phyloP scores from a whole-genome alignment of 2,329 filamentous ascomycete species.

The Penicillium capsulatum region DNA sequence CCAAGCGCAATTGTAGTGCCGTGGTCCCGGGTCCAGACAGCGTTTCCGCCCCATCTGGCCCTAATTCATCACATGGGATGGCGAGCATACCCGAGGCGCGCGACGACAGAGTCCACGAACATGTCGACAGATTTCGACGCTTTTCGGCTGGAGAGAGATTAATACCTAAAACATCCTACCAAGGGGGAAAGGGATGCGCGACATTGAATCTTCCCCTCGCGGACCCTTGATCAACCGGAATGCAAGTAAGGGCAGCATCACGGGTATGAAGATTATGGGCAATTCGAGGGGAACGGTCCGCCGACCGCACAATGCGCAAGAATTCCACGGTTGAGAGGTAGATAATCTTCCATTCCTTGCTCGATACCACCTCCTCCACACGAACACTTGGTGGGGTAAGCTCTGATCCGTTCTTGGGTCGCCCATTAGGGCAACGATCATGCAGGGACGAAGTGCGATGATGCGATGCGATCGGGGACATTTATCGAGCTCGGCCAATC shows the following conservation, averaged over 20 bases:
- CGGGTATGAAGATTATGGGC: constrained; percentile 11
- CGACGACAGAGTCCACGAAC: too few species aligned
- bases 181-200: constrained; percentile 26
- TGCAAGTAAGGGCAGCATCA: constrained; percentile 22
- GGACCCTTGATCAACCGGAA: constrained; percentile 24
- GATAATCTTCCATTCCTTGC: constrained; percentile 20
- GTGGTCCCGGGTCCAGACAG: too few species aligned
- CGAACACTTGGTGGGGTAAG: constrained; percentile 12
- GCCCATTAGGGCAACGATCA: constrained; percentile 9
- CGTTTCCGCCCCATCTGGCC: too few species aligned
- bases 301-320: not conserved
- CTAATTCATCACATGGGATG: too few species aligned
- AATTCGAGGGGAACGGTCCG: constrained; percentile 1
- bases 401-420: constrained; percentile 10
- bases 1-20: too few species aligned
- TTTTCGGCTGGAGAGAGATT: constrained; percentile 1
- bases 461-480: constrained; percentile 5
- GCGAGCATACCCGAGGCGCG: too few species aligned
- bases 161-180: constrained; percentile 16
- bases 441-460: constrained; percentile 9
- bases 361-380: constrained; percentile 11
- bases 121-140: not conserved
- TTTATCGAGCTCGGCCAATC: constrained; percentile 13
- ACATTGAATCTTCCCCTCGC: constrained; percentile 24
- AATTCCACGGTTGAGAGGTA: not conserved